Percentiles rank a stretch among this genome's conserved stretches.
Evolutionary conservation across 768 basidiomycete species (phyloP).

Genomic region (Cantharellus cinnabarinus): DNA sequence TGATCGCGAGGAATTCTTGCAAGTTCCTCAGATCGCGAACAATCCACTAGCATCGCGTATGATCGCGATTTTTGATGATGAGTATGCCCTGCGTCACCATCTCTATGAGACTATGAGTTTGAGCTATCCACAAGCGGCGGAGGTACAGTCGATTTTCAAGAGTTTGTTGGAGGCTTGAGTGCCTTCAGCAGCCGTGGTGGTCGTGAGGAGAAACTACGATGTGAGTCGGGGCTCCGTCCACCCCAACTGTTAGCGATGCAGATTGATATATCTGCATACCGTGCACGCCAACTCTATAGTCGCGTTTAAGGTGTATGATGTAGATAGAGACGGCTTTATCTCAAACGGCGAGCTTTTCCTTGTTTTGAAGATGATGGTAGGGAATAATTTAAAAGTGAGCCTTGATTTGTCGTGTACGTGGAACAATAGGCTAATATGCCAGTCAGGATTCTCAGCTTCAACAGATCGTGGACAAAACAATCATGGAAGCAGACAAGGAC

Average conservation of each 20-base stretch:
- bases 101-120: neutral
- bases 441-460: slow-evolving; percentile 88
- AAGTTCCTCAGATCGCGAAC: slow-evolving; percentile 96
- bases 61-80: slow-evolving; percentile 99
- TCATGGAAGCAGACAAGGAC: slow-evolving; percentile 98
- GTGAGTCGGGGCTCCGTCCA: slow-evolving; percentile 27
- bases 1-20: slow-evolving; percentile 94
- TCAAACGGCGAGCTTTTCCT: slow-evolving; percentile 97
- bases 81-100: slow-evolving; percentile 35
- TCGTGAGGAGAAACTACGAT: slow-evolving; percentile 87
- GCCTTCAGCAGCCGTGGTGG: slow-evolving; percentile 96
- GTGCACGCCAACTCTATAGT: slow-evolving; percentile 28
- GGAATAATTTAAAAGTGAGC: slow-evolving; percentile 83
- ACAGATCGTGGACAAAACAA: slow-evolving; percentile 99
- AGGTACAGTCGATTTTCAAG: slow-evolving; percentile 97
- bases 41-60: slow-evolving; percentile 92
- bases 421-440: neutral
- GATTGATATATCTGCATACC: neutral
- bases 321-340: slow-evolving; percentile 93
- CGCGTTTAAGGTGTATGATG: slow-evolving; percentile 99
- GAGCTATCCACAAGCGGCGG: slow-evolving; percentile 44
- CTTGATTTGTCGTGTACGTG: slow-evolving; percentile 1
- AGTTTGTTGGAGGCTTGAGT: slow-evolving; percentile 93
- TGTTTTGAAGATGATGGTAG: slow-evolving; percentile 99
- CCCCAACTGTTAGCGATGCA: neutral